A percentile compares a stretch with the other conserved stretches of the same genome.
Evolutionary conservation across 352 stramenopile genomes (phyloP).

Genomic region (Globisporangium nagaii): DNA sequence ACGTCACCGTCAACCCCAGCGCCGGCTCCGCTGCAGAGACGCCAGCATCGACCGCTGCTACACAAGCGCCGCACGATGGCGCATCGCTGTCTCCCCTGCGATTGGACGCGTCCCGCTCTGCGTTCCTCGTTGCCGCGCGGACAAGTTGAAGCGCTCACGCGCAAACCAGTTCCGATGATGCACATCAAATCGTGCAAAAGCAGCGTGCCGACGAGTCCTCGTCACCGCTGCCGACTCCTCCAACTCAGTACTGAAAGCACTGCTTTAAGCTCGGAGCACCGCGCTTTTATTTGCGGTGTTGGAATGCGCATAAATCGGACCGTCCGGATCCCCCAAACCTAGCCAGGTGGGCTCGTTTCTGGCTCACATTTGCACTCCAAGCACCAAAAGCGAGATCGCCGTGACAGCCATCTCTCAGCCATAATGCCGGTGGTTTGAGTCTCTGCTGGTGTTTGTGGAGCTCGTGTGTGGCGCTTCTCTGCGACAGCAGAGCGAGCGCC

Average conservation of each 20-base stretch:
- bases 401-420: too few relatives aligned
- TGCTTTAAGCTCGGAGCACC: too few relatives aligned
- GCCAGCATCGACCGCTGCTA: too few relatives aligned
- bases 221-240: not conserved
- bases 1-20: too few relatives aligned
- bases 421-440: not conserved
- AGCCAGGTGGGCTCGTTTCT: not conserved
- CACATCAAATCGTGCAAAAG: not conserved
- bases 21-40: too few relatives aligned
- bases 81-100: too few relatives aligned
- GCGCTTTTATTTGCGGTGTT: slow-evolving; percentile 2
- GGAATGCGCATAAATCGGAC: not conserved
- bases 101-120: too few relatives aligned
- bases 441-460: not conserved
- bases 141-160: not conserved
- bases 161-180: not conserved
- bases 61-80: too few relatives aligned
- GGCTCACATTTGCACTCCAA: not conserved
- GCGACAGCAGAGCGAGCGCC: not conserved
- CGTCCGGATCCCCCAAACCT: not conserved
- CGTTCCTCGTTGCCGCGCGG: too few relatives aligned
- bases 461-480: not conserved
- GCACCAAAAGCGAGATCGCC: not conserved
- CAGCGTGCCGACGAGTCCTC: not conserved
- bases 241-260: too few relatives aligned